Base-by-base conservation (phyloP, 2,329 filamentous ascomycete species). In the Cladophialophora psammophila region DNA sequence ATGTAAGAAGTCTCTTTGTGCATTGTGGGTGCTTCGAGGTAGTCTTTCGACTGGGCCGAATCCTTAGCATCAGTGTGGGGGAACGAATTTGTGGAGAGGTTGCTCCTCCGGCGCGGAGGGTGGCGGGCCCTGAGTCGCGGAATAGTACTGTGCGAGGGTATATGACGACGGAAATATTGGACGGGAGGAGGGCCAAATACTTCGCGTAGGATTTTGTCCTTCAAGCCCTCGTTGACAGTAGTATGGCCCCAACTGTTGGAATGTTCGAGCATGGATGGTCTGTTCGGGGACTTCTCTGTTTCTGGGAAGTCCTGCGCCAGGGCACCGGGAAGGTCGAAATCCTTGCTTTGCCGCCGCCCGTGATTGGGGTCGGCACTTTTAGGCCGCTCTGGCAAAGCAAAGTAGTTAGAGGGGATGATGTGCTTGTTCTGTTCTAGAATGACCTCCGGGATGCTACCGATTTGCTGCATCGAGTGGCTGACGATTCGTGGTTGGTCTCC, bases 361-460 rank as follows among this genome's bases (percentile, higher is more conserved):
- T 73, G 71, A 36, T 67, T 69, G 2, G 75, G 76, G 65, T 79
- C 76, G 5, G 76, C 72, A 20, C 77, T 77, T 35, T 74, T 74
- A n/a, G 78, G 76, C 65, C 79, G 73, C 60, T 79, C 83, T 36
- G 88, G 83, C 18, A 89, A 84, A 62, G 89, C 87, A 58, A 97
- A 90, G 34, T 97, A 84, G 74, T 91, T 92, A 54, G 92, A 88
- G 1, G 94, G 94, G 50, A 97, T 88, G 66, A 98, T 96, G 76
- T 98, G 94, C 71, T 91, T 88, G 76, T 98, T 98, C 77, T 97
- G 94, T 75, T 94, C 92, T 68, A 97, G 93, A 0, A 95, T 93
- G 55, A 98, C 94, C 48, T 95, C 94, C 1, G 94, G 94, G 35
- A 96, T 88, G 26, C 90, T 87, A 38, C 88, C 86, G 40, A 87